Evolutionary conservation across 257 asterid species (phyloP), one percentile per base, ranked within the genome.

Genomic region (Lithospermum erythrorhizon): DNA sequence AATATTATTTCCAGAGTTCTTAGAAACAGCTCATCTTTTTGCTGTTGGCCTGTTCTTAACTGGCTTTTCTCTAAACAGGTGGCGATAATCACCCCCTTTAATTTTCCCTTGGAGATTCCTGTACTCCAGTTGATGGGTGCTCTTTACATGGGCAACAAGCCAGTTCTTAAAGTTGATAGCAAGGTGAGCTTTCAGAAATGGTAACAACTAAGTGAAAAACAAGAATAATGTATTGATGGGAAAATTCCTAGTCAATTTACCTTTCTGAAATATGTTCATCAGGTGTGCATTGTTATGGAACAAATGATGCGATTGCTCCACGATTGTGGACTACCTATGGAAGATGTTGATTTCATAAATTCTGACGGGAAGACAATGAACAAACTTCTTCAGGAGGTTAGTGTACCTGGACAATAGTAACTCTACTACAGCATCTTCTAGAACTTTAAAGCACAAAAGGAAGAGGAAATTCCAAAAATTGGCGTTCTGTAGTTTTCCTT

Each of bases 41-140:
- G 2, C 22, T 53, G 1, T 18, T 21, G 27, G 10, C 30, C 24
- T 13, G 21, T 22, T 2, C 35, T 19, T 3, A 23, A 4, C 6
- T 56, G 37, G 23, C 6, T 56, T 6, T 56, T 19, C 6, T 29
- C 55, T 56, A 7, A 66, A 45, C 71, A 89, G 99, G 99, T 89
- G 70, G 79, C 94, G 6, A 79, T 93, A 61, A 73, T 93, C 67
- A 82, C 99, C 53, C 97, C 99, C 45, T 93, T 89, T 85, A 93
- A 89, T 73, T 93, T 89, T 49, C 99, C 99, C 2, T 72, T 93
- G 56, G 99, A 93, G 83, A 93, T 93, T 77, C 99, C 99, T 5
- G 62, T 89, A 72, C 99, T 93, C 67, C 99, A 93, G 79, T 60
- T 93, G 79, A 93, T 93, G 99, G 97, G 97, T 60, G 97, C 99